phyloP scores from a whole-genome alignment of 2,329 filamentous ascomycete species.

The Fusarium falciforme region DNA sequence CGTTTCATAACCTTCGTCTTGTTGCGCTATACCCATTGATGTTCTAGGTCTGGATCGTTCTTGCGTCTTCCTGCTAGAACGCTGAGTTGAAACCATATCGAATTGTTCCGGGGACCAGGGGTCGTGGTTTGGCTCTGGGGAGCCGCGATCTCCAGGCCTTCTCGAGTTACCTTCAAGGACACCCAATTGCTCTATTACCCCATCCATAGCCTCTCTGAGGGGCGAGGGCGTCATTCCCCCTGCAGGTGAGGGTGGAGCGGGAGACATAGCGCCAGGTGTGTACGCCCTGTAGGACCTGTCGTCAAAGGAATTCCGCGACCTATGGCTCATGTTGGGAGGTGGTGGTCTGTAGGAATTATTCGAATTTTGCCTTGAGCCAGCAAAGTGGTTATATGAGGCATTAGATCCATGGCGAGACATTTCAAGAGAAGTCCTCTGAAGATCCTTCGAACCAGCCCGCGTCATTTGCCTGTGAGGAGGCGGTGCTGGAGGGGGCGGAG shows the following conservation, averaged over 20 bases:
- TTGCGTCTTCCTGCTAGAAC: conserved; percentile 40
- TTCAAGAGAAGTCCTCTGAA: conserved; percentile 48
- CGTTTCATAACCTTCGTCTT: conserved; percentile 71
- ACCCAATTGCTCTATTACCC: conserved; percentile 94
- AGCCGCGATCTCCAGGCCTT: conserved; percentile 65
- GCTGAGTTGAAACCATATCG: conserved; percentile 59
- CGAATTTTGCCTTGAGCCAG: conserved; percentile 53
- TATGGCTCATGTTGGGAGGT: conserved; percentile 35
- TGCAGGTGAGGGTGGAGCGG: conserved; percentile 75
- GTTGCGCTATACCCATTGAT: conserved; percentile 74
- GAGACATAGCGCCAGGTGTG: conserved; percentile 70
- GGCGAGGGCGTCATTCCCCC: conserved; percentile 86
- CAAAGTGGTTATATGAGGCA: conserved; percentile 47
- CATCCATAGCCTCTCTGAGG: conserved; percentile 94
- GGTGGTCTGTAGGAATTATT: conserved; percentile 50
- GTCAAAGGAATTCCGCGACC: conserved; percentile 44
- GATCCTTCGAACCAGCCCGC: conserved; percentile 51
- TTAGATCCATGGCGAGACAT: conserved; percentile 51
- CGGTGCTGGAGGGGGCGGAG: conserved; percentile 83
- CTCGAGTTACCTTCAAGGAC: conserved; percentile 70
- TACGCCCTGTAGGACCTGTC: conserved; percentile 50
- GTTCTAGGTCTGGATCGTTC: conserved; percentile 69
- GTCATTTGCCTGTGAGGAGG: conserved; percentile 80
- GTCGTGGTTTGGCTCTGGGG: conserved; percentile 69
- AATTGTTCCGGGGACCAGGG: conserved; percentile 95